Base-by-base conservation (phyloP, 2,329 filamentous ascomycete species). In the Apiospora hydei region DNA sequence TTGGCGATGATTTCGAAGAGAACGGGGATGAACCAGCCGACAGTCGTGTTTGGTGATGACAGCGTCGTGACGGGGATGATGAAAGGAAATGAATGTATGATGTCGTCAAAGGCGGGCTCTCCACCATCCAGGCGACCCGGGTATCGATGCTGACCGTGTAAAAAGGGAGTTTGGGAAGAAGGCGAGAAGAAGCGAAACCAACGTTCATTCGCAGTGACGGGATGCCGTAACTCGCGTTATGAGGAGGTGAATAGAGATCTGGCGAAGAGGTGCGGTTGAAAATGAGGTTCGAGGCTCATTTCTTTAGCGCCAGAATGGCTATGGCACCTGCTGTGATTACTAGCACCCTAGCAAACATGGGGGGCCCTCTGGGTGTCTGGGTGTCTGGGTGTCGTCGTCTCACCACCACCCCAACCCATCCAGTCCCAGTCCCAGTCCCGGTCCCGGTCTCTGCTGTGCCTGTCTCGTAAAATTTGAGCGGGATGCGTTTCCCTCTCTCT, bases 101-200 rank as follows among this genome's bases (percentile, higher is more conserved):
- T 64, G 34, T 64, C 57, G 57, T 64, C 57, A 64, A 64, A 41
- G 34, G 41, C 34, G 57, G 57, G 57, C 73, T 73, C 71, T 68
- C 73, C 72, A 73, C 74, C 75, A 76, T 76, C 71, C 75, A 76
- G 74, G 75, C 75, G 74, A 76, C 73, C 72, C 71, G 67, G 67
- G 71, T 46, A 41, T 41, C 57, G 57, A 64, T 64, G 57, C 57
- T 64, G 57, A 64, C 57, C 57, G 57, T 64, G 34, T n/a, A 41
- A 41, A 64, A 64, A 41, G 57, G 18, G 57, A 13, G n/a, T 64
- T 64, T 41, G 57, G 38, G 30, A 64, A 64, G 18, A 18, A 41
- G 41, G 57, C 70, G 67, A 30, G 70, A 70, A 70, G 30, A 68
- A 70, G 51, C 70, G 67, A 70, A 64, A 30, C 57, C 57, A 64